Evolutionary conservation across 805 yeast species (phyloP), one percentile per base, ranked within the genome.

Genomic region (Nematodospora valgi): DNA sequence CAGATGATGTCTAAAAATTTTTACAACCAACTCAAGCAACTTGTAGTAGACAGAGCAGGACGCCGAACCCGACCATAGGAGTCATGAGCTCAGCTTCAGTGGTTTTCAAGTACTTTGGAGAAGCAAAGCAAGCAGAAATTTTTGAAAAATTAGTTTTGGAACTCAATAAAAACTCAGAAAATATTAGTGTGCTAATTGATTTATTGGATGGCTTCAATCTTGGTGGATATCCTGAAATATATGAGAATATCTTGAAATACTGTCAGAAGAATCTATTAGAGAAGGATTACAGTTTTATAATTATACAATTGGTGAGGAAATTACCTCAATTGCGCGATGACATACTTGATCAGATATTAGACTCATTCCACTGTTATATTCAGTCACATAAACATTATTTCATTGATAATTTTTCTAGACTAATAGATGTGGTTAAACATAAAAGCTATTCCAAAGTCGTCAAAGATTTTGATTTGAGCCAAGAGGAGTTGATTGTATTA

Each of bases 71-170:
- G n/a, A n/a, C n/a, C n/a, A n/a, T n/a, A n/a, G n/a, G n/a, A n/a
- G n/a, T n/a, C 23, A 32, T 32, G 35, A 33, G 40, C 20, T 35
- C 51, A n/a, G 14, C 49, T 11, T 38, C 54, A n/a, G 39, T 56
- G 29, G 43, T 60, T 10, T 43, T 59, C 21, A 47, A 49, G 47
- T 52, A 51, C 34, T 46, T 62, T 39, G 58, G 35, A 21, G 29
- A 40, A 1, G 37, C 29, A 3, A 47, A 48, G 21, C 46, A 50
- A 34, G 35, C 33, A 6, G 56, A 46, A 18, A 39, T 61, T 18
- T 57, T 54, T 3, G 28, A 41, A 5, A 42, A 37, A 9, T 38
- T 59, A 12, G 46, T 59, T 1, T 17, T 32, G 9, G 41, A 41
- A 10, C 39, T 58, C 10, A 28, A 30, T 3, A 38, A 38, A 14